Evolutionary conservation across 208 protist species (phyloP).

Genomic region (Angomonas deanei): DNA sequence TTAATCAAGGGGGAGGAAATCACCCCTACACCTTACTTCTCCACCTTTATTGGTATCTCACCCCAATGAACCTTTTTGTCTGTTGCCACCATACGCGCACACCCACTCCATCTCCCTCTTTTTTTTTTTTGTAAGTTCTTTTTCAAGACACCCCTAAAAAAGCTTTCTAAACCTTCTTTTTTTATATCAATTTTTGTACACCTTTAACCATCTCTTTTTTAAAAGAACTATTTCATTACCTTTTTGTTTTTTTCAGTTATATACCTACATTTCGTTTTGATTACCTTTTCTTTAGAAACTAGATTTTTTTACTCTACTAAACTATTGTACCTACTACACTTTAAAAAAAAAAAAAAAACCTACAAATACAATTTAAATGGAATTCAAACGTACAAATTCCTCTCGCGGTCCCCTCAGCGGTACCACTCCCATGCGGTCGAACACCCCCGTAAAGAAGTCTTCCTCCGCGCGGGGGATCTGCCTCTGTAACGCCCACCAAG

Average conservation of each 20-base stretch:
- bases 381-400: constrained; percentile 71
- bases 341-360: constrained; percentile 11
- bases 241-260: constrained; percentile 5
- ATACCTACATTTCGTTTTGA: not conserved
- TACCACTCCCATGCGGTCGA: constrained; percentile 17
- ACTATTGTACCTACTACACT: not conserved
- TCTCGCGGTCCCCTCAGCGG: constrained; percentile 28
- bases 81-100: no score
- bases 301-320: not conserved
- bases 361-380: constrained; percentile 23
- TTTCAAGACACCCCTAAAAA: no score
- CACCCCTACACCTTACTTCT: no score
- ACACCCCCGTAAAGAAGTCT: constrained; percentile 15
- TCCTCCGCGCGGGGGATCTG: constrained; percentile 5
- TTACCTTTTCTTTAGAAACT: no score
- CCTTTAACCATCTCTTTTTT: not conserved
- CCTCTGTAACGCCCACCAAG: not conserved
- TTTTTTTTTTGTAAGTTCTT: no score
- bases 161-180: no score
- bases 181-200: not conserved
- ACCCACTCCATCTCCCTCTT: no score
- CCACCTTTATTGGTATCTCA: no score
- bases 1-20: no score
- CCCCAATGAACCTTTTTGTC: no score
- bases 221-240: no score